These are phyloP conservation scores for Acer negundo DNA, from an alignment of 345 rosid genomes.

Conservation along the genomic window DNA sequence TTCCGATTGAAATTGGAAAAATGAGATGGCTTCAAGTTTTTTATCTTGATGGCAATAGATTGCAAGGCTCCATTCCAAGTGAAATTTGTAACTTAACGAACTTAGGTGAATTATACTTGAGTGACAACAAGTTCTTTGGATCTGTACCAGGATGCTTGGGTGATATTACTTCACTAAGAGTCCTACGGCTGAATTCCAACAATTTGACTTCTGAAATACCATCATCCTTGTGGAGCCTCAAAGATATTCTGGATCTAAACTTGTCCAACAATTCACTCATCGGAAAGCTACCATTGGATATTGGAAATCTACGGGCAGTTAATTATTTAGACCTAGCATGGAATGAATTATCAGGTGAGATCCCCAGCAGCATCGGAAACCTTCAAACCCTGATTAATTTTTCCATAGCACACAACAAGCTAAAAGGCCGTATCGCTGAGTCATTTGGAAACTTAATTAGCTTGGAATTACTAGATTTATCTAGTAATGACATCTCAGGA, in stretches of 20 bases:
- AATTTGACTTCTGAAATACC: constrained; percentile 13
- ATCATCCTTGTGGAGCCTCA: constrained; percentile 4
- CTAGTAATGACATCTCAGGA: constrained; percentile 1
- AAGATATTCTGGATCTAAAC: neutral
- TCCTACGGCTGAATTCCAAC: neutral
- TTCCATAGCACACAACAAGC: neutral
- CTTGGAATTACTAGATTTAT: neutral
- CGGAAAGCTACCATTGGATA: neutral
- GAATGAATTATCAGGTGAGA: constrained; percentile 13
- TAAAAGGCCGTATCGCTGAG: constrained; percentile 23
- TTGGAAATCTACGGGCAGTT: constrained; percentile 1
- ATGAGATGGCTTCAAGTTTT: constrained; percentile 13
- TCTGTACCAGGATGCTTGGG: constrained; percentile 14
- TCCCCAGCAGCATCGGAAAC: neutral
- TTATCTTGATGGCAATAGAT: neutral
- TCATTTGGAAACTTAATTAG: neutral
- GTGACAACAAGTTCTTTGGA: constrained; percentile 13
- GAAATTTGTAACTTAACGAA: constrained; percentile 5
- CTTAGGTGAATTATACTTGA: neutral
- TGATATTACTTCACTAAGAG: constrained; percentile 4
- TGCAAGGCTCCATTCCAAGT: constrained; percentile 10
- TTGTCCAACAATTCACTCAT: constrained; percentile 15
- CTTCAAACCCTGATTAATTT: neutral
- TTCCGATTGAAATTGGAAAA: constrained; percentile 21
- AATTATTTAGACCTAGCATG: constrained; percentile 12